These are phyloP conservation scores for Leishmania aethiopica DNA, from an alignment of 208 protist genomes.

Conservation along the genomic window DNA sequence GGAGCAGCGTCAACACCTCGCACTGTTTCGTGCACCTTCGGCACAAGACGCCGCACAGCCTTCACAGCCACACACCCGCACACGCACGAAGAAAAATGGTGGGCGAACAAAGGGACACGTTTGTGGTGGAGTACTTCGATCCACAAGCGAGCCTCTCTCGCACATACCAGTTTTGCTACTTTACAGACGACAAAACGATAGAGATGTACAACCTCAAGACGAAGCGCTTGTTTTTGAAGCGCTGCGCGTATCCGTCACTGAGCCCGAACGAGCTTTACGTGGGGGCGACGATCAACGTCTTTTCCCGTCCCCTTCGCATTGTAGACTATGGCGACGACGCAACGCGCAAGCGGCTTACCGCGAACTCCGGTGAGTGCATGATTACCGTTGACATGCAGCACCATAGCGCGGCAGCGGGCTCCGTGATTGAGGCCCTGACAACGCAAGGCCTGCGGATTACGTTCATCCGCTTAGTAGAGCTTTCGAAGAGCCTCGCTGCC, in stretches of 20 bases:
- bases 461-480: conserved; percentile 71
- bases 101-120: conserved; percentile 61
- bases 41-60: neutral
- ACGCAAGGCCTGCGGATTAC: conserved; percentile 66
- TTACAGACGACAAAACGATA: conserved; percentile 87
- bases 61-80: neutral
- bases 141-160: conserved; percentile 87
- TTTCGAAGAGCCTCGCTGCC: conserved; percentile 46
- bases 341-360: conserved; percentile 70
- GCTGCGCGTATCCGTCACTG: conserved; percentile 87
- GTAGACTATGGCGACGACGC: conserved; percentile 92
- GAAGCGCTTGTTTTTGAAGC: conserved; percentile 92
- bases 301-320: conserved; percentile 92
- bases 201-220: conserved; percentile 96
- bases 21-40: neutral
- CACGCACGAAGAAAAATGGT: conserved; percentile 32
- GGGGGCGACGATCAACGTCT: conserved; percentile 92
- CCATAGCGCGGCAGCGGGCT: conserved; percentile 34
- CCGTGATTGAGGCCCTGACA: conserved; percentile 57
- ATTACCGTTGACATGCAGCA: conserved; percentile 57
- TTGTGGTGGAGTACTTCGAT: conserved; percentile 92
- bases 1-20: neutral
- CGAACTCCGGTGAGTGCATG: conserved; percentile 65
- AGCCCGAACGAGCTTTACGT: conserved; percentile 88
- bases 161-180: conserved; percentile 93